A percentile compares a stretch with the other conserved stretches of the same genome.
phyloP scores from a whole-genome alignment of 2,329 filamentous ascomycete species.

The Colletotrichum sp. region DNA sequence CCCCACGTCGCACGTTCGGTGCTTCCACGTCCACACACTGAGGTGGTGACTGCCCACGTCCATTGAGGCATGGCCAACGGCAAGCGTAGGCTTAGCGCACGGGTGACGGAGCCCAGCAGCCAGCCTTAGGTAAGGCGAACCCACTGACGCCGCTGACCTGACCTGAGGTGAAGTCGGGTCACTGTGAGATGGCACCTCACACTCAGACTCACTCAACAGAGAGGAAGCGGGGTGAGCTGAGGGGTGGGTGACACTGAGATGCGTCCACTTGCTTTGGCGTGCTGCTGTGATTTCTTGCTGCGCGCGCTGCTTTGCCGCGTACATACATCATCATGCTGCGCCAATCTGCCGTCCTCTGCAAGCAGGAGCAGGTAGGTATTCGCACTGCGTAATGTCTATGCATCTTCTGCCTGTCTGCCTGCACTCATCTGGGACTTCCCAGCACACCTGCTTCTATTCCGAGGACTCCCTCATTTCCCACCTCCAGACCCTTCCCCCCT shows the following conservation, averaged over 20 bases:
- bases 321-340: neutral
- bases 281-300: neutral
- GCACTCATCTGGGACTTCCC: neutral
- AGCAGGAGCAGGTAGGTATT: neutral
- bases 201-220: neutral
- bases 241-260: slow-evolving; percentile 4
- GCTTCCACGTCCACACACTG: neutral
- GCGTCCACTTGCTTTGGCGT: neutral
- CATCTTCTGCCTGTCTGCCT: neutral
- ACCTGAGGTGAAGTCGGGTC: neutral
- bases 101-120: neutral
- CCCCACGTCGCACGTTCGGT: neutral
- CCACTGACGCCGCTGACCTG: neutral
- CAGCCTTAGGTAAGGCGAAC: slow-evolving; percentile 10
- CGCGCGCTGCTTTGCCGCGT: neutral
- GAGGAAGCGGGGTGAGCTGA: neutral
- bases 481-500: neutral
- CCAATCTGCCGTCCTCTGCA: neutral
- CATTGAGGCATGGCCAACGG: neutral
- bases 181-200: neutral
- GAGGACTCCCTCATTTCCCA: slow-evolving; percentile 5
- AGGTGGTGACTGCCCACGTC: neutral
- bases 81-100: neutral
- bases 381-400: neutral
- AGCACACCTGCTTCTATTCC: slow-evolving; percentile 1